Conservation (phyloP, 192 early-diverging fungal species). For the Coemansia sp. region DNA sequence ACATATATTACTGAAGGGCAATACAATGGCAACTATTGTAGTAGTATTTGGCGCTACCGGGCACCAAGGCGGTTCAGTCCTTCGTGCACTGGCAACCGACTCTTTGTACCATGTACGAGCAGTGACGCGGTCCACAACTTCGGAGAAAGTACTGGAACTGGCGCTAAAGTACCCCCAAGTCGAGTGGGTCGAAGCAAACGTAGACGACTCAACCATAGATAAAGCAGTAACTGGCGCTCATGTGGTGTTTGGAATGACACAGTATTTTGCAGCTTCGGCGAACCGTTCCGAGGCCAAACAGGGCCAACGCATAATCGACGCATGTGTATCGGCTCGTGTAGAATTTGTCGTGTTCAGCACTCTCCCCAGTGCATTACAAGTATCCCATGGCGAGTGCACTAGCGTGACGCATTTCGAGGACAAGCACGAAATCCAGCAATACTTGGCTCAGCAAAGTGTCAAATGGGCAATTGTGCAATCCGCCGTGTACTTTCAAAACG, state of each 20-base stretch:
- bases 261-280: slow-evolving; percentile 8
- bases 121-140: slow-evolving; percentile 10
- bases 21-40: neutral
- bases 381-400: slow-evolving; percentile 15
- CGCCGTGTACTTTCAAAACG: slow-evolving; percentile 24
- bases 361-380: slow-evolving; percentile 11
- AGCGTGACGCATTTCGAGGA: slow-evolving; percentile 18
- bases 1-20: neutral
- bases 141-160: slow-evolving; percentile 6
- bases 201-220: neutral
- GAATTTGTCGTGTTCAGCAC: slow-evolving; percentile 23
- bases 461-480: slow-evolving; percentile 1
- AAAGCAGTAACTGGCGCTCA: slow-evolving; percentile 13
- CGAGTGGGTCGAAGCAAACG: slow-evolving; percentile 16
- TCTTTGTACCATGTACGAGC: slow-evolving; percentile 15
- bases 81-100: slow-evolving; percentile 12
- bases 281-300: slow-evolving; percentile 4
- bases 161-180: slow-evolving; percentile 12
- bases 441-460: neutral
- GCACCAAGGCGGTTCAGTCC: slow-evolving; percentile 25
- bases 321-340: slow-evolving; percentile 9
- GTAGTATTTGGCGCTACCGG: slow-evolving; percentile 34
- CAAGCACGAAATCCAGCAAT: slow-evolving; percentile 28
- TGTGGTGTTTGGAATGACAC: slow-evolving; percentile 29
- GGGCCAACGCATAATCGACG: slow-evolving; percentile 15